A percentile compares a stretch with the other conserved stretches of the same genome.
These are phyloP conservation scores for Saccharomyces hybrid DNA, from an alignment of 1,139 yeast genomes.

Conservation along the genomic window DNA sequence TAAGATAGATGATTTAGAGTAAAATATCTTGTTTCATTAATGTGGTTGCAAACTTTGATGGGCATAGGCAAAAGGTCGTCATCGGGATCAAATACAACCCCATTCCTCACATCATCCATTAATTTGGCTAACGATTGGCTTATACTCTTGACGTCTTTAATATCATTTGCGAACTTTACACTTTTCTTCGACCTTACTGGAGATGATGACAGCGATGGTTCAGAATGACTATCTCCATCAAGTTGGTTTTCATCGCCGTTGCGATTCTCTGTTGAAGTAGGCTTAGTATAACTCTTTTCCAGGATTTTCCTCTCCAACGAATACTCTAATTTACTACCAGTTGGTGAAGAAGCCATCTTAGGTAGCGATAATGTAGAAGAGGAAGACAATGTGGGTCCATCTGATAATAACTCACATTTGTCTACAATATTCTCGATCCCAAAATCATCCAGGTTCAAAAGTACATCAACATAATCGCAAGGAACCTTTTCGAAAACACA, in stretches of 20 bases:
- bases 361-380: neutral
- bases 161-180: slow-evolving; percentile 28
- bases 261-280: neutral
- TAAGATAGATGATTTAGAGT: slow-evolving; percentile 43
- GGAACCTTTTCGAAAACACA: slow-evolving; percentile 86
- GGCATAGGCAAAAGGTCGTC: slow-evolving; percentile 34
- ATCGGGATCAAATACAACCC: slow-evolving; percentile 25
- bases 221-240: neutral
- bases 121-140: slow-evolving; percentile 25
- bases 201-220: neutral
- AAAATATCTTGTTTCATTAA: slow-evolving; percentile 55
- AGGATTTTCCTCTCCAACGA: neutral
- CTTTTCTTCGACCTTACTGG: slow-evolving; percentile 19
- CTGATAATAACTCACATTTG: slow-evolving; percentile 15
- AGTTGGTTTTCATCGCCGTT: neutral
- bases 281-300: neutral
- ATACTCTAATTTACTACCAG: neutral
- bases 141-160: slow-evolving; percentile 19
- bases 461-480: slow-evolving; percentile 66
- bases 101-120: slow-evolving; percentile 21
- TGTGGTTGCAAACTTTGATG: slow-evolving; percentile 35
- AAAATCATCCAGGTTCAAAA: slow-evolving; percentile 32
- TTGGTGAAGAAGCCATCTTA: neutral
- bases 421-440: slow-evolving; percentile 19
- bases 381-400: neutral